Base-by-base conservation (phyloP, 495 filamentous ascomycete species). In the Annulohypoxylon stygium region DNA sequence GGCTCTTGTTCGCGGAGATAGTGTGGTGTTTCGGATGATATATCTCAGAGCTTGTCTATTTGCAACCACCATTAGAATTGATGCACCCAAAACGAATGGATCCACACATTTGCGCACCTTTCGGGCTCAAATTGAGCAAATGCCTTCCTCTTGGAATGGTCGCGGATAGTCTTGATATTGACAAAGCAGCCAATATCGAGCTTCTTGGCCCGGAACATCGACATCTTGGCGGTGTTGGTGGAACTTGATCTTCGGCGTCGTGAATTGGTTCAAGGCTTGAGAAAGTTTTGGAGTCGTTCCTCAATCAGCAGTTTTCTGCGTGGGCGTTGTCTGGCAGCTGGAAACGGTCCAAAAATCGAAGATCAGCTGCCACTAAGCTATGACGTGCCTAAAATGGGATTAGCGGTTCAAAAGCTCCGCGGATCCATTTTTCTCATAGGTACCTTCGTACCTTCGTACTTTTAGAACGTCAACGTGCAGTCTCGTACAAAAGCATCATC, bases 91-190 rank as follows among this genome's bases (percentile, higher is more conserved):
- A 14, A 45, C 3, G 48, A 25, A 1, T 1, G n/a, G 5, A 7
- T 64, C 59, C 11, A 20, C 14, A 62, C 20, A 11, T 58, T 59
- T 54, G 64, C 81, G 51, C 84, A 97, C 94, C 94, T 90, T 83
- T 97, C 90, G 6, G 93, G 88, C 82, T 99, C 96, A 74, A 90
- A 85, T 73, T 93, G 86, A 62, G 90, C 93, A 74, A 93, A 97
- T 30, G 93, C 93, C 85, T 96, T 96, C 63, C 95, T 91, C 88
- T 98, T 98, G 60, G 93, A 92, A 84, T 97, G 93, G 78, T 98
- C 96, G 70, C 95, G 93, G 78, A 99, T 91, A 61, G 93, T 83
- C 59, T 90, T 89, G 79, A 89, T 86, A 77, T 98, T 98, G 82
- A 93, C 81, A 78, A 91, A 98, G 76, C 93, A 91, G 74, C 92